Evolutionary conservation across 1,284 basidiomycete genomes (phyloP).

Genomic region (Bjerkandera adusta): DNA sequence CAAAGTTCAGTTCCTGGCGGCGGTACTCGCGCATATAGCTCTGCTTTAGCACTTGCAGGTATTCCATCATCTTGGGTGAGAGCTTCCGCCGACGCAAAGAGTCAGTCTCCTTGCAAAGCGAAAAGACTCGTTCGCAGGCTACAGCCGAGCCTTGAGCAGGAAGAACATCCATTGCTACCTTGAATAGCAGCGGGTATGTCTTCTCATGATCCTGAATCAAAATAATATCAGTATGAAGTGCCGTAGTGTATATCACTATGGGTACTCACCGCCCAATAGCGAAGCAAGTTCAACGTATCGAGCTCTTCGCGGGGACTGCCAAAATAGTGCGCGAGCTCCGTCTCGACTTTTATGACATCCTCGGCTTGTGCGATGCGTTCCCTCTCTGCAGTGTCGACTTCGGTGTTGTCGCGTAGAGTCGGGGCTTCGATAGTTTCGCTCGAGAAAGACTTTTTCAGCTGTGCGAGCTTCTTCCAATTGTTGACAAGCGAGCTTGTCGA

Average conservation of each 20-base stretch:
- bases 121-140: conserved; percentile 28
- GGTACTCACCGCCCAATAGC: neutral
- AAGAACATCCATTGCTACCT: conserved; percentile 24
- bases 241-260: neutral
- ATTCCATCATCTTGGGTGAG: conserved; percentile 21
- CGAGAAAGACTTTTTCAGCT: neutral
- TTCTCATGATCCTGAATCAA: neutral
- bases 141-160: conserved; percentile 28
- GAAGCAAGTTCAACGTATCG: neutral
- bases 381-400: neutral
- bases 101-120: conserved; percentile 24
- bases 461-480: neutral
- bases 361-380: neutral
- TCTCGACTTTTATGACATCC: neutral
- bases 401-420: neutral
- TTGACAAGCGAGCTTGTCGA: neutral
- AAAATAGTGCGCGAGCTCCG: neutral
- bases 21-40: neutral
- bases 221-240: neutral
- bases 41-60: conserved; percentile 26
- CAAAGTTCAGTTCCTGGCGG: too few relatives aligned
- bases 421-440: neutral
- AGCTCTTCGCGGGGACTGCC: neutral
- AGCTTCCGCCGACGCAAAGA: conserved; percentile 14
- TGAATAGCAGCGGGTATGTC: conserved; percentile 18